These are phyloP conservation scores for Scedosporium apiospermum DNA, from an alignment of 2,329 filamentous ascomycete genomes.

Conservation along the genomic window DNA sequence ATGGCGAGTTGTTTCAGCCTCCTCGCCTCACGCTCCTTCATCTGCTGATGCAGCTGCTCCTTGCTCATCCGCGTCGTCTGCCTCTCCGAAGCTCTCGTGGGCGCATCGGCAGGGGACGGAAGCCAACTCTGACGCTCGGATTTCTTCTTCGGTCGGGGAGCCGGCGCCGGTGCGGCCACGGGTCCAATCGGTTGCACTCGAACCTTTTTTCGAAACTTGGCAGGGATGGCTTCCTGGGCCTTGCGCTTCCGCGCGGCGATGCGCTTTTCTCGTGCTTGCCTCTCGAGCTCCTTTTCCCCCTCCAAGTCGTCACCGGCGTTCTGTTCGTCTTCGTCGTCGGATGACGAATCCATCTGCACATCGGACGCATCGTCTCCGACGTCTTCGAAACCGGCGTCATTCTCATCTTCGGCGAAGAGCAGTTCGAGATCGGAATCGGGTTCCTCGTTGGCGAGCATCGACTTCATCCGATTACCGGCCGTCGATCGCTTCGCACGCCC, in stretches of 20 bases:
- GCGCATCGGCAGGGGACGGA: constrained; percentile 42
- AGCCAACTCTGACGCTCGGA: constrained; percentile 52
- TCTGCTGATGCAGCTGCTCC: constrained; percentile 57
- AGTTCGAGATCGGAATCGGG: constrained; percentile 61
- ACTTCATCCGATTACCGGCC: constrained; percentile 75
- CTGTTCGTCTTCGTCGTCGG: constrained; percentile 68
- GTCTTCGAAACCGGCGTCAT: constrained; percentile 62
- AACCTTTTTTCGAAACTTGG: constrained; percentile 64
- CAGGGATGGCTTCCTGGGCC: constrained; percentile 63
- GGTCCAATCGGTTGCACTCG: constrained; percentile 51
- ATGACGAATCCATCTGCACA: constrained; percentile 77
- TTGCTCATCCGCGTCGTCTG: constrained; percentile 50
- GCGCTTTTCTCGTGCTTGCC: constrained; percentile 60
- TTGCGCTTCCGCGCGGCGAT: constrained; percentile 69
- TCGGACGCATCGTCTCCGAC: constrained; percentile 61
- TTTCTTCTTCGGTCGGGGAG: constrained; percentile 48
- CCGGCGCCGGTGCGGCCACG: constrained; percentile 26
- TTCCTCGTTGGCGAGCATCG: constrained; percentile 65
- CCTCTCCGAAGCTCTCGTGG: constrained; percentile 48
- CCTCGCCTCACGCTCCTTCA: constrained; percentile 62
- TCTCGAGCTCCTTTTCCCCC: constrained; percentile 80
- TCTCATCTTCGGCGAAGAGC: constrained; percentile 64
- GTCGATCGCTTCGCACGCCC: constrained; percentile 68
- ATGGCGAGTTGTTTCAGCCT: constrained; percentile 60
- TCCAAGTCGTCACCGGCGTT: constrained; percentile 58